Base-by-base conservation (phyloP, 2,329 filamentous ascomycete genomes). In the Coniella vitis region DNA sequence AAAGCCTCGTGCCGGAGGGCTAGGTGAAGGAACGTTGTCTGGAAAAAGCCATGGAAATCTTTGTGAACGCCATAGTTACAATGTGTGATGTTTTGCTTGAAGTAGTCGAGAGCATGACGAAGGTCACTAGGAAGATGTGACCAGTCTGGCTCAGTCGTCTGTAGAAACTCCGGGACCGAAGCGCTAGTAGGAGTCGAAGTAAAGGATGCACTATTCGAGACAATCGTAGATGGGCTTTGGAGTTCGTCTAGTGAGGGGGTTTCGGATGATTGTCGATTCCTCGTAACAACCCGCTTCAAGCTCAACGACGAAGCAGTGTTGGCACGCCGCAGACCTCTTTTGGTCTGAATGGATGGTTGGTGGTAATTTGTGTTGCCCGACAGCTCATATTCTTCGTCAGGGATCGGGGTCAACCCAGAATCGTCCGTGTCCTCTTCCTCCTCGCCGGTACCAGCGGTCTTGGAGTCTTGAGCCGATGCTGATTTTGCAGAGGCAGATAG, bases 41-140 rank as follows among this genome's bases (percentile, higher is more conserved):
- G 81, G 54, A 96, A 81, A 62, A 96, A 95, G 53, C 83, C 74
- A 39, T 81, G 76, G 10, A 76, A 73, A 60, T 91, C 84, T 56
- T 77, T 75, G 54, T 86, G 82, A 57, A 94, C 71, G 45, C 86
- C 84, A 63, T 95, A 97, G 65, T 95, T 90, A 56, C 87, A 83
- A 61, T 86, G 75, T 1, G 82, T 88, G 52, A 97, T 78, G 57
- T 90, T 81, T 42, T 89, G 81, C 57, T 76, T 76, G 60, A 87
- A 90, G 65, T 90, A 95, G 34, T 79, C 73, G 16, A 97, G 72
- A 62, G 93, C 90, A 60, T 82, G 86, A 51, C 84, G 83, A 39
- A 94, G 65, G 58, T 95, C 87, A 9, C 76, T 71, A 1, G 83
- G 74, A 8, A 89, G 69, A 57, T 80, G 72, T 8, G 73, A 69